Conservation (phyloP, 495 filamentous ascomycete genomes). For the Penicillium atrosanguineum region DNA sequence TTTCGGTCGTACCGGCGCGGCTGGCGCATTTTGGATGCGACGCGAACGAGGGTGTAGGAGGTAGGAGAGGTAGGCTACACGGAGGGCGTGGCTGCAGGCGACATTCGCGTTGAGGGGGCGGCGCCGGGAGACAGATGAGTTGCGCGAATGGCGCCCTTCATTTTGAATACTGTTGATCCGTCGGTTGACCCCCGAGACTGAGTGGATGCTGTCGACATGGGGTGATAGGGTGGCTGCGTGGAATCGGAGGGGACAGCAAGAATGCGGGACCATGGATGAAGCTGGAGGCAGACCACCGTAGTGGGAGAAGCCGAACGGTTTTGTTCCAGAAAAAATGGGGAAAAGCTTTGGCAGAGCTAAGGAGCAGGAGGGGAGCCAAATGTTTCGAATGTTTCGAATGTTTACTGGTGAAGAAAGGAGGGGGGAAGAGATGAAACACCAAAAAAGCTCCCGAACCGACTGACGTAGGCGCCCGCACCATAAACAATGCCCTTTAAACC, state of each 20-base stretch:
- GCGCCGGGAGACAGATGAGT: slow-evolving; percentile 48
- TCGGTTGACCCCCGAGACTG: slow-evolving; percentile 53
- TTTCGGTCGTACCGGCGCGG: slow-evolving; percentile 56
- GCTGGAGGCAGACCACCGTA: slow-evolving; percentile 26
- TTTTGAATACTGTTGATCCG: slow-evolving; percentile 56
- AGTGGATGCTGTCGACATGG: slow-evolving; percentile 55
- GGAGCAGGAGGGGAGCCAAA: slow-evolving; percentile 2
- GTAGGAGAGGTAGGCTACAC: slow-evolving; percentile 89
- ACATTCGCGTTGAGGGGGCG: slow-evolving; percentile 60
- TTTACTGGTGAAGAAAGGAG: slow-evolving; percentile 5
- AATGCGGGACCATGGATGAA: slow-evolving; percentile 40
- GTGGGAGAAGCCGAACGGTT: slow-evolving; percentile 1
- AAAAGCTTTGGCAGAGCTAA: slow-evolving; percentile 8
- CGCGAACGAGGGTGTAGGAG: slow-evolving; percentile 87
- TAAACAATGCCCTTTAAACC: slow-evolving; percentile 10
- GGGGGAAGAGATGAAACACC: slow-evolving; percentile 23
- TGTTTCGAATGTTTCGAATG: slow-evolving; percentile 12
- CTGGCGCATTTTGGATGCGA: slow-evolving; percentile 75
- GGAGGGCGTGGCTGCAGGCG: slow-evolving; percentile 85
- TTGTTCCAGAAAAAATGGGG: background rate
- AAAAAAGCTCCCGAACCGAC: slow-evolving; percentile 19
- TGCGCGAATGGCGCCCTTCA: slow-evolving; percentile 51
- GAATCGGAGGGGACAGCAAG: slow-evolving; percentile 24
- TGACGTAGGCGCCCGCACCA: slow-evolving; percentile 25
- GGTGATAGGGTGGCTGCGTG: slow-evolving; percentile 21